These are phyloP conservation scores for Oidiodendron maius DNA, from an alignment of 495 filamentous ascomycete genomes.

Conservation along the genomic window DNA sequence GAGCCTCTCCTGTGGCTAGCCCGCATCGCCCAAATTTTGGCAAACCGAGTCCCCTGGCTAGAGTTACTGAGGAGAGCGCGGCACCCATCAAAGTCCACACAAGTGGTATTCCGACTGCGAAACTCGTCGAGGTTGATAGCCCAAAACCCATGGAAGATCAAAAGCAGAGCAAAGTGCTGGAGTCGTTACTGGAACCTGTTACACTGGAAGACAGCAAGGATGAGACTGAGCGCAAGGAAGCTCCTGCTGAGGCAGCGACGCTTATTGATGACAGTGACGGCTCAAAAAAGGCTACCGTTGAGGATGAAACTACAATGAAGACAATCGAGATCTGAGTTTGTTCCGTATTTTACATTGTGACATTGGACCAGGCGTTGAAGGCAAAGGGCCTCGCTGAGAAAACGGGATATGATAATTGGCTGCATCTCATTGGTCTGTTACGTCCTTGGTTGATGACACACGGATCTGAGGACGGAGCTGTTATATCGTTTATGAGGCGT, in stretches of 20 bases:
- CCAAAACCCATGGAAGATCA: constrained; percentile 42
- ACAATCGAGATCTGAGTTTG: constrained; percentile 47
- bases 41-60: constrained; percentile 44
- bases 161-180: constrained; percentile 18
- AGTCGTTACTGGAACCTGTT: constrained; percentile 16
- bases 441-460: no score
- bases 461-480: no score
- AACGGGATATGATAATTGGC: constrained; percentile 16
- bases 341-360: constrained; percentile 11
- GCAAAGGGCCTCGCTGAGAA: constrained; percentile 10
- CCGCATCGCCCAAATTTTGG: constrained; percentile 45
- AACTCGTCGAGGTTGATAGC: constrained; percentile 47
- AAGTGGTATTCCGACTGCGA: constrained; percentile 20
- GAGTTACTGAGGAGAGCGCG: constrained; percentile 44
- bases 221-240: constrained; percentile 17
- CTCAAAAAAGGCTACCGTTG: constrained; percentile 28
- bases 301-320: constrained; percentile 46
- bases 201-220: constrained; percentile 27
- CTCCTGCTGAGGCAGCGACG: constrained; percentile 19
- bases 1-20: constrained; percentile 44
- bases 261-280: constrained; percentile 15
- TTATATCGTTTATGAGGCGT: constrained; percentile 15
- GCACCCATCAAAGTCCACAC: constrained; percentile 19
- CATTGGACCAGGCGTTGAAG: constrained; percentile 17
- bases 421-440: constrained; percentile 17